Percentiles rank a stretch among this genome's conserved stretches.
Conservation (phyloP, 2,329 filamentous ascomycete species). For the Dactylellina parvicollis region DNA sequence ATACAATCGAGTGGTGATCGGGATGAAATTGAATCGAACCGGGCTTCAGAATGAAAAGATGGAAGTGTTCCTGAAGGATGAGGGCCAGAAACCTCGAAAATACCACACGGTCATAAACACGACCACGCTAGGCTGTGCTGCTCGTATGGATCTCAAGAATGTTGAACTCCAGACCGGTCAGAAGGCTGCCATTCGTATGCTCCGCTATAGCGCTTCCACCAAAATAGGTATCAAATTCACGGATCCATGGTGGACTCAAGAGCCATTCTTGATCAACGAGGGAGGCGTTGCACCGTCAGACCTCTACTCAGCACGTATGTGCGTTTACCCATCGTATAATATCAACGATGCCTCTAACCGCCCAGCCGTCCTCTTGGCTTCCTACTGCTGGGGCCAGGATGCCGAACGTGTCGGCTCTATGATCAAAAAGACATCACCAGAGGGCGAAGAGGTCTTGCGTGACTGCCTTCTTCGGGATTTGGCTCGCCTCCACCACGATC, state of each 20-base stretch:
- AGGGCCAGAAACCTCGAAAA: not conserved
- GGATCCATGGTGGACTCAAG: constrained; percentile 59
- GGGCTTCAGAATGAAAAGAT: not conserved
- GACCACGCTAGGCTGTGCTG: constrained; percentile 52
- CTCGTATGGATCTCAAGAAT: constrained; percentile 50
- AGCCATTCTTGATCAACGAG: constrained; percentile 53
- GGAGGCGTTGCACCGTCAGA: constrained; percentile 60
- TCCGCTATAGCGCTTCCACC: constrained; percentile 59
- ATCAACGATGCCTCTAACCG: constrained; percentile 13
- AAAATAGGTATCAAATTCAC: constrained; percentile 62
- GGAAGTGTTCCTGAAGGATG: constrained; percentile 5
- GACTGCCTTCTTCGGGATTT: constrained; percentile 59
- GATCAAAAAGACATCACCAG: constrained; percentile 52
- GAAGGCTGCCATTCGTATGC: constrained; percentile 59
- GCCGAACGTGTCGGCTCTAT: constrained; percentile 59
- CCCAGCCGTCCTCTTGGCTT: constrained; percentile 60
- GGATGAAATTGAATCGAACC: not conserved
- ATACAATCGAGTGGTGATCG: constrained; percentile 2
- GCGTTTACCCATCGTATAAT: constrained; percentile 62
- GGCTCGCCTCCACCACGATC: constrained; percentile 57
- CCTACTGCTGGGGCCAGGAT: constrained; percentile 62
- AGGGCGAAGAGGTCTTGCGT: constrained; percentile 57
- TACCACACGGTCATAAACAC: constrained; percentile 54
- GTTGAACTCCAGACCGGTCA: constrained; percentile 51
- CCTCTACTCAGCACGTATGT: constrained; percentile 58